Base-by-base conservation (phyloP, 805 yeast genomes). In the Nakazawaea siamensis region DNA sequence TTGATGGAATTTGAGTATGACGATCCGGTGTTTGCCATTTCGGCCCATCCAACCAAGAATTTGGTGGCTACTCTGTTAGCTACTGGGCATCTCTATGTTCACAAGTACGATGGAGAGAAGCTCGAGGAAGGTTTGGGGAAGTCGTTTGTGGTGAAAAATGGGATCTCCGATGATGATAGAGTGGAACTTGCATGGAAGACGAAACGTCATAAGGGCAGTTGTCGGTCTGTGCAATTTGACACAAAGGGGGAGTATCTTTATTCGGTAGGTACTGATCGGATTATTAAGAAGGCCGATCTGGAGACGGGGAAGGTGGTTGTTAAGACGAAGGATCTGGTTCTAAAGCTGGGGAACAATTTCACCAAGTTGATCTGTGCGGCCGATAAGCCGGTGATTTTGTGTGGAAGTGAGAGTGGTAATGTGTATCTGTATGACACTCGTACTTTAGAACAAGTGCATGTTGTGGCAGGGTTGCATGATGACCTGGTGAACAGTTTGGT, bases 161-260 rank as follows among this genome's bases (percentile, higher is more conserved):
- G 46, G 1, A 58, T 52, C 6, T 54, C 49, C 17, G 51, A 49
- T 4, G 41, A 6, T 11, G 17, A 11, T 5, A 40, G 35, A 14
- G 50, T 65, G 4, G 51, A 57, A 4, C 48, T 68, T 18, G 37
- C 56, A 1, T 90, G 98, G 98, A 73, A 80, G 37, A 88, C 97
- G 0, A 83, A 74, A 48, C 70, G 97, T 51, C 97, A 90, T 52
- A 87, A 86, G 54, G 88, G 86, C 1, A 80, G 94, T 43, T 85
- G 94, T 41, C 62, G 98, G 28, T 73, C 81, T 4, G 60, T 84
- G 2, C 60, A 73, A 6, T 78, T 85, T 53, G 83, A 77, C 40
- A 72, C 76, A 24, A 62, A 69, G 1, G 86, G 86, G 2, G 67
- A 68, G 20, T 55, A 56, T 37, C 35, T 87, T 0, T 83, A 64